Evolutionary conservation across 768 basidiomycete genomes (phyloP).

Genomic region (Amanita pallidorosea): DNA sequence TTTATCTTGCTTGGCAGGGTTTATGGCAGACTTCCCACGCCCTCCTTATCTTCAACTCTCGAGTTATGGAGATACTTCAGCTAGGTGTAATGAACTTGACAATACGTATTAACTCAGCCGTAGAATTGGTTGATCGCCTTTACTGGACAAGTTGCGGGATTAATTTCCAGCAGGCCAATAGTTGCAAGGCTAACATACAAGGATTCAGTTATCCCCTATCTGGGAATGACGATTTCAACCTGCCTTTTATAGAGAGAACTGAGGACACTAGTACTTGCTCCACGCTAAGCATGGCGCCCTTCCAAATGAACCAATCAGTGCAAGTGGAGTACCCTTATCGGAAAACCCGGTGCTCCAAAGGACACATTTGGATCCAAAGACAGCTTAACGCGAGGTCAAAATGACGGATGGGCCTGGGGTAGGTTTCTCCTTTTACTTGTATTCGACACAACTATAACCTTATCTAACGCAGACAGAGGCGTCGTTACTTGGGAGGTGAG

Average conservation of each 20-base stretch:
- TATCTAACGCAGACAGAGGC: background rate
- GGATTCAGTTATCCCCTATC: too few relatives aligned
- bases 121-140: conserved; percentile 43
- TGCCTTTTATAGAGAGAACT: background rate
- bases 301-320: conserved; percentile 35
- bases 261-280: background rate
- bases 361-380: conserved; percentile 20
- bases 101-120: background rate
- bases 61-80: too few relatives aligned
- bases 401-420: background rate
- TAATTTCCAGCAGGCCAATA: conserved; percentile 36
- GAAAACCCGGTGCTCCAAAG: conserved; percentile 34
- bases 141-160: conserved; percentile 35
- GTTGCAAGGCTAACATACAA: too few relatives aligned
- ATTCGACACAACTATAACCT: background rate
- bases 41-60: too few relatives aligned
- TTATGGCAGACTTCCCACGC: too few relatives aligned
- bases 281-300: conserved; percentile 33
- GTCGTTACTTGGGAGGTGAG: background rate
- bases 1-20: too few relatives aligned
- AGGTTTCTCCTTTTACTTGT: background rate
- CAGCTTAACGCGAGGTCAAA: conserved; percentile 5
- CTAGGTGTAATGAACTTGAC: too few relatives aligned
- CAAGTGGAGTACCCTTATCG: conserved; percentile 31
- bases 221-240: background rate